A percentile compares a stretch with the other conserved stretches of the same genome.
These are phyloP conservation scores for Pleurozium schreberi DNA, from an alignment of 225 moss, liverwort and hornwort genomes.

Conservation along the genomic window DNA sequence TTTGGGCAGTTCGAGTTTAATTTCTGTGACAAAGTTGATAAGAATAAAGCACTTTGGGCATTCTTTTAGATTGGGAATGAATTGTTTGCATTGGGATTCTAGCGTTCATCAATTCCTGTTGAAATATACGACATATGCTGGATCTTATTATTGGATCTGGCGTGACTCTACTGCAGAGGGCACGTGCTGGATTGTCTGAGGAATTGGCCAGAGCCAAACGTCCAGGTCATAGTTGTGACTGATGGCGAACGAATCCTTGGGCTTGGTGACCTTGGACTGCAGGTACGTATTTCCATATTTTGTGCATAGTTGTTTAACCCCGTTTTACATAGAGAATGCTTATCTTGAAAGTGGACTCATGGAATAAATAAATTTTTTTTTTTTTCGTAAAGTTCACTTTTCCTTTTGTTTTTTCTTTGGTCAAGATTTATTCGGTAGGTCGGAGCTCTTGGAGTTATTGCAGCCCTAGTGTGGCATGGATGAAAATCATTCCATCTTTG, in stretches of 20 bases:
- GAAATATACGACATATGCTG: not conserved
- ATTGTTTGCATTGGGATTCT: not conserved
- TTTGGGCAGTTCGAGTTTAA: not conserved
- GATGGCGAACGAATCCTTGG: conserved; percentile 84
- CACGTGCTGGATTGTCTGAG: conserved; percentile 70
- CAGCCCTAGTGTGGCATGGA: not conserved
- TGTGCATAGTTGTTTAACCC: not conserved
- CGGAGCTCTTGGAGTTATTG: not conserved
- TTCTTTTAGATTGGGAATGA: not conserved
- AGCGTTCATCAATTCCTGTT: not conserved
- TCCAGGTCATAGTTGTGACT: conserved; percentile 74
- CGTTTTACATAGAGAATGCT: not conserved
- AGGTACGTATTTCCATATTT: conserved; percentile 20
- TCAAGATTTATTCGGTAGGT: not conserved
- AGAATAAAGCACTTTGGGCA: too few relatives aligned
- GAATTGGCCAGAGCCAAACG: conserved; percentile 74
- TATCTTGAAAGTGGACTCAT: not conserved
- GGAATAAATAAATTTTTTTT: not conserved
- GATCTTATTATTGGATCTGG: not conserved
- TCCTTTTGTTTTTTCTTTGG: not conserved
- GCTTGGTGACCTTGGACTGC: conserved; percentile 75
- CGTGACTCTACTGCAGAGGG: conserved; percentile 24
- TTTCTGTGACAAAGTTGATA: not conserved
- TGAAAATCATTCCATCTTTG: not conserved
- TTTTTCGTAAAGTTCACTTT: not conserved